These are phyloP conservation scores for Cytospora schulzeri DNA, from an alignment of 2,329 filamentous ascomycete genomes.

Conservation along the genomic window DNA sequence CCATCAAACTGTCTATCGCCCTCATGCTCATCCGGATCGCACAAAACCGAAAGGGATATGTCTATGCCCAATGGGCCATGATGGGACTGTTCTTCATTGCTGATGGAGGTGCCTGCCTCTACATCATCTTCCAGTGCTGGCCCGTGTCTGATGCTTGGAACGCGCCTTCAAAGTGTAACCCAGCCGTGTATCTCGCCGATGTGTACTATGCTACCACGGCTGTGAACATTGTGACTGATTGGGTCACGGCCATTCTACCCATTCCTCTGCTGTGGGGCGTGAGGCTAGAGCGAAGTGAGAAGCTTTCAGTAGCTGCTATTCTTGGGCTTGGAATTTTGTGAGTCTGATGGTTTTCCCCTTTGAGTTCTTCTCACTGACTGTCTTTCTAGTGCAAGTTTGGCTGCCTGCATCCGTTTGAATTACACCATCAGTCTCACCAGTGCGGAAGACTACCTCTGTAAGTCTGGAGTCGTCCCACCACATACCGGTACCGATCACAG, in stretches of 20 bases:
- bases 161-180: neutral
- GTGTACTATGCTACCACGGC: conserved; percentile 23
- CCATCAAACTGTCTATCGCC: conserved; percentile 26
- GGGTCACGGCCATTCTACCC: conserved; percentile 18
- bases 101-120: conserved; percentile 19
- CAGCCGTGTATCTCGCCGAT: conserved; percentile 21
- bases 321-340: conserved; percentile 27
- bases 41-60: conserved; percentile 23
- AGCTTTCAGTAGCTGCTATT: conserved; percentile 24
- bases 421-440: conserved; percentile 25
- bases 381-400: conserved; percentile 21
- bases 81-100: conserved; percentile 25
- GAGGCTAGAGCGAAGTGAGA: conserved; percentile 25
- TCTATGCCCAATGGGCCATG: conserved; percentile 24
- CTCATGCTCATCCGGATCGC: conserved; percentile 27
- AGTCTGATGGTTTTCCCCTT: neutral
- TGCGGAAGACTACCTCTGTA: conserved; percentile 22
- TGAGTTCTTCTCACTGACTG: neutral
- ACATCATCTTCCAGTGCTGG: conserved; percentile 26
- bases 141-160: conserved; percentile 27
- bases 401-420: conserved; percentile 25
- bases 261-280: conserved; percentile 26
- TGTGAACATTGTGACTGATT: conserved; percentile 26
- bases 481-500: too few relatives aligned
- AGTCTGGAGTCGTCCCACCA: neutral